Conservation (phyloP, 352 stramenopile species). For the Globisporangium solare region DNA sequence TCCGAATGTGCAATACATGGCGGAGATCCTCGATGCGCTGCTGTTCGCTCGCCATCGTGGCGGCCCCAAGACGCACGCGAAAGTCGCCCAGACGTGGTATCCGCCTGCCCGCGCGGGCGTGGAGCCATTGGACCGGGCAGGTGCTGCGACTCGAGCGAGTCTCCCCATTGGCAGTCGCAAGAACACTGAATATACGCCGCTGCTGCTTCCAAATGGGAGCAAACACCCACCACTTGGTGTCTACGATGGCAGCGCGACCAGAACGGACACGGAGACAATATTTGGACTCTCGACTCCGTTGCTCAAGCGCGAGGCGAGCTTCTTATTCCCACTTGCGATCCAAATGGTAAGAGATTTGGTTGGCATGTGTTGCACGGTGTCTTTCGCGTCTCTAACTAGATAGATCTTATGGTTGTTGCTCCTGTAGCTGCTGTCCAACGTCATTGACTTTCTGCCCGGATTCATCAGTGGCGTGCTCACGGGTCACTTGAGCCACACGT, state of each 20-base stretch:
- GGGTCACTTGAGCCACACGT: conserved; percentile 49
- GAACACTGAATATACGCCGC: too few relatives aligned
- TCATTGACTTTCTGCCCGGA: conserved; percentile 64
- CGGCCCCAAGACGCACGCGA: too few relatives aligned
- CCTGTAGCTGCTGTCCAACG: conserved; percentile 44
- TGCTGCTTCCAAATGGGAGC: too few relatives aligned
- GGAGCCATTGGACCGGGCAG: too few relatives aligned
- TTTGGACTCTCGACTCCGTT: conserved; percentile 22
- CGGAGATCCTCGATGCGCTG: too few relatives aligned
- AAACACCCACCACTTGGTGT: too few relatives aligned
- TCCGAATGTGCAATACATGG: too few relatives aligned
- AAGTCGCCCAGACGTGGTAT: too few relatives aligned
- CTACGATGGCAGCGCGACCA: background rate
- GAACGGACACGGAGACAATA: conserved; percentile 11
- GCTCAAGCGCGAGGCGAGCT: conserved; percentile 21
- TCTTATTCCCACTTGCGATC: conserved; percentile 23
- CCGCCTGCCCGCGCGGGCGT: too few relatives aligned
- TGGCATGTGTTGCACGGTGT: background rate
- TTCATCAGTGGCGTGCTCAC: conserved; percentile 69
- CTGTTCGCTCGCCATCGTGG: too few relatives aligned
- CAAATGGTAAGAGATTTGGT: conserved; percentile 28
- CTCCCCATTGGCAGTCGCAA: too few relatives aligned
- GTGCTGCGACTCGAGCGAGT: too few relatives aligned
- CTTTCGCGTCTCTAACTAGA: background rate
- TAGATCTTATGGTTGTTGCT: background rate